Evolutionary conservation across 495 filamentous ascomycete genomes (phyloP).

Genomic region (Aspergillus funiculosus): DNA sequence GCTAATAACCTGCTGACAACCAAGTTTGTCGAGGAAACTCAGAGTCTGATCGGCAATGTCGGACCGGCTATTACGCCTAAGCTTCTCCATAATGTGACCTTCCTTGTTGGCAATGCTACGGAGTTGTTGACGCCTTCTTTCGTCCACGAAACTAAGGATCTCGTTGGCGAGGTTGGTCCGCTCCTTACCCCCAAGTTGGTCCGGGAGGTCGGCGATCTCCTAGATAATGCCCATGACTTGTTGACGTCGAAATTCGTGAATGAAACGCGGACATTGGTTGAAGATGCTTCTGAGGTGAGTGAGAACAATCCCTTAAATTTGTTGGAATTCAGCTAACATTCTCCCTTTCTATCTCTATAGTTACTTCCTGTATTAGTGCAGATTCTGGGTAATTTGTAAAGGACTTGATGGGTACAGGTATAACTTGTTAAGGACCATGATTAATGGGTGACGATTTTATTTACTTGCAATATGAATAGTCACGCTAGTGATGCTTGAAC

Average conservation of each 20-base stretch:
- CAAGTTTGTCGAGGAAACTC: slow-evolving; percentile 40
- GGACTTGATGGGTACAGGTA: not conserved
- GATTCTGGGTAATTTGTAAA: slow-evolving; percentile 26
- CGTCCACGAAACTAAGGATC: slow-evolving; percentile 37
- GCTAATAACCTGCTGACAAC: slow-evolving; percentile 36
- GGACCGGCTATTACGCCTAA: slow-evolving; percentile 31
- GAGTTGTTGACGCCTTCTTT: slow-evolving; percentile 36
- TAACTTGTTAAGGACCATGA: slow-evolving; percentile 9
- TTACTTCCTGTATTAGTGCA: slow-evolving; percentile 28
- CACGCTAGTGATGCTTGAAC: slow-evolving; percentile 9
- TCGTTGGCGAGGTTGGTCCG: slow-evolving; percentile 33
- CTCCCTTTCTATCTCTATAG: too few relatives aligned
- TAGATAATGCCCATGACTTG: slow-evolving; percentile 37
- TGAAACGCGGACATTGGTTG: slow-evolving; percentile 42
- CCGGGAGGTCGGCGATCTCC: slow-evolving; percentile 35
- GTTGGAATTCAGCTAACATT: slow-evolving; percentile 1
- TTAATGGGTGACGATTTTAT: slow-evolving; percentile 14
- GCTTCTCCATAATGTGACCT: slow-evolving; percentile 23
- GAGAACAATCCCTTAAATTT: not conserved
- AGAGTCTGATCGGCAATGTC: slow-evolving; percentile 36
- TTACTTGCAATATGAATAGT: slow-evolving; percentile 16
- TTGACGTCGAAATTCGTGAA: slow-evolving; percentile 39
- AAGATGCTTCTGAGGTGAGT: slow-evolving; percentile 47
- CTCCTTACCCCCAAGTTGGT: slow-evolving; percentile 42
- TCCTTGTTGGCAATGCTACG: slow-evolving; percentile 34